These are phyloP conservation scores for Colletotrichum abscissum DNA, from an alignment of 2,329 filamentous ascomycete species.

Conservation along the genomic window DNA sequence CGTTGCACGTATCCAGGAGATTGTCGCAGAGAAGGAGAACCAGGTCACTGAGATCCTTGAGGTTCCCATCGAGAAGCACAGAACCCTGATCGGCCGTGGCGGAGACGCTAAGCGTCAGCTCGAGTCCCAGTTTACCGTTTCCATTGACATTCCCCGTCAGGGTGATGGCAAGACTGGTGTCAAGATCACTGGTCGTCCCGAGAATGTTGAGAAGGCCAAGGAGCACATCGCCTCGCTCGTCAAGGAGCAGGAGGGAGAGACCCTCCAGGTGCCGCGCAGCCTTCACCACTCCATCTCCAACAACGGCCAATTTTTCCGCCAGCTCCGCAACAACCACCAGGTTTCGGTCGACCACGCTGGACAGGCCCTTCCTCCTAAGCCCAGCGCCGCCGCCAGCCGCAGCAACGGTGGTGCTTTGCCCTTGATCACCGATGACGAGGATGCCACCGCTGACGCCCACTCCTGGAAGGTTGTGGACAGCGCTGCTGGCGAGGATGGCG, in stretches of 20 bases:
- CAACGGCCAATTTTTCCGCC: slow-evolving; percentile 93
- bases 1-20: slow-evolving; percentile 80
- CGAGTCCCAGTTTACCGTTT: slow-evolving; percentile 87
- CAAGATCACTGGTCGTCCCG: slow-evolving; percentile 84
- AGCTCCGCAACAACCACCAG: slow-evolving; percentile 84
- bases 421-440: slow-evolving; percentile 90
- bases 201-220: slow-evolving; percentile 86
- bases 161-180: slow-evolving; percentile 86
- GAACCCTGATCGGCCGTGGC: slow-evolving; percentile 89
- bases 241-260: slow-evolving; percentile 90
- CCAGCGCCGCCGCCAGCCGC: slow-evolving; percentile 58
- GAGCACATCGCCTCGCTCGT: slow-evolving; percentile 82
- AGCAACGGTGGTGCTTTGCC: slow-evolving; percentile 76
- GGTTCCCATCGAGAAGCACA: slow-evolving; percentile 89
- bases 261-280: slow-evolving; percentile 82
- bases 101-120: slow-evolving; percentile 88
- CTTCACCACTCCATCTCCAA: slow-evolving; percentile 88
- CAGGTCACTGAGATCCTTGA: slow-evolving; percentile 84
- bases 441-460: slow-evolving; percentile 73
- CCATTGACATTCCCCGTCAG: slow-evolving; percentile 91
- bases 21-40: slow-evolving; percentile 85
- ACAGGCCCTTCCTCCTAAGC: slow-evolving; percentile 78
- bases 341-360: slow-evolving; percentile 94
- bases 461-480: slow-evolving; percentile 85
- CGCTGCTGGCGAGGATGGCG: slow-evolving; percentile 70